Evolutionary conservation across 305 asterid genomes (phyloP).

Genomic region (Fraxinus ornus): DNA sequence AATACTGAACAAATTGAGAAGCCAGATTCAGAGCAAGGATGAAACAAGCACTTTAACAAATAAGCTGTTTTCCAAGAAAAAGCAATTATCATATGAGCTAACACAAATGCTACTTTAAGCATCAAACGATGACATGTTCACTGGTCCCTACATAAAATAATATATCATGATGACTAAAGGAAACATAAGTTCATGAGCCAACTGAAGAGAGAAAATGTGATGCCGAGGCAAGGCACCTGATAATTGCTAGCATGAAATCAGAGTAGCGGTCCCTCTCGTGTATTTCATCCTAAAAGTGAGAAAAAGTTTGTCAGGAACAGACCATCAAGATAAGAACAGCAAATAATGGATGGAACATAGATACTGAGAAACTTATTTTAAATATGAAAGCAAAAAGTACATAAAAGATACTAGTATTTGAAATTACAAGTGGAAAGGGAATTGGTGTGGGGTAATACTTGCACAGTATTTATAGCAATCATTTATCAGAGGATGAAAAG

Average conservation of each 20-base stretch:
- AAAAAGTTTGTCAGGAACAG: slow-evolving; percentile 27
- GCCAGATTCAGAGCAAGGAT: slow-evolving; percentile 3
- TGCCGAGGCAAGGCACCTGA: slow-evolving; percentile 58
- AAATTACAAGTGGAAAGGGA: slow-evolving; percentile 2
- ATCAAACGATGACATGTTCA: neutral
- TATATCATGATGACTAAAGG: slow-evolving; percentile 12
- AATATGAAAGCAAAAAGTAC: slow-evolving; percentile 12
- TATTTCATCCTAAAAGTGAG: slow-evolving; percentile 78
- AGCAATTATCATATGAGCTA: slow-evolving; percentile 2
- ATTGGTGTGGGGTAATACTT: neutral
- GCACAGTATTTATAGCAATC: slow-evolving; percentile 3
- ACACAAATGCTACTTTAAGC: neutral
- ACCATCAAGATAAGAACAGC: slow-evolving; percentile 14
- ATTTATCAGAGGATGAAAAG: slow-evolving; percentile 9
- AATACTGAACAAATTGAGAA: neutral
- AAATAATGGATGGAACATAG: slow-evolving; percentile 18
- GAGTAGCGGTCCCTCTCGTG: slow-evolving; percentile 98
- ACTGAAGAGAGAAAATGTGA: slow-evolving; percentile 16
- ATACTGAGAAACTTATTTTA: neutral
- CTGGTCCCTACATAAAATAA: slow-evolving; percentile 9
- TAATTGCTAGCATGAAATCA: slow-evolving; percentile 91
- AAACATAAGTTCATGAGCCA: slow-evolving; percentile 2
- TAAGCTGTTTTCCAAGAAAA: neutral
- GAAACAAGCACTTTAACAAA: slow-evolving; percentile 6
- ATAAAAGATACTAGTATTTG: slow-evolving; percentile 1